Conservation (phyloP, 805 yeast genomes). For the Schwanniomyces vanrijiae region DNA sequence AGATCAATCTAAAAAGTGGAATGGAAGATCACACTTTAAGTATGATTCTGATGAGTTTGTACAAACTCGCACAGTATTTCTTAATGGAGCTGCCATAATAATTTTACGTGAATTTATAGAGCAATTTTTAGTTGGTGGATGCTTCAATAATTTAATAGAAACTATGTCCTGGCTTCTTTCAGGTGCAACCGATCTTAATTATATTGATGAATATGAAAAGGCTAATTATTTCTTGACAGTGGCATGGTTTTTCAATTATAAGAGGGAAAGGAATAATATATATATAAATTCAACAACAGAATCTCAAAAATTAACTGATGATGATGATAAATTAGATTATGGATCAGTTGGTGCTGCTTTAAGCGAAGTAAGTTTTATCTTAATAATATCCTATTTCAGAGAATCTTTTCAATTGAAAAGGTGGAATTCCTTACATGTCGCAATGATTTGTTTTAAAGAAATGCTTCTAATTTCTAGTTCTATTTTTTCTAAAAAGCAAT, state of each 20-base stretch:
- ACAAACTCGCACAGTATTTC: constrained; percentile 22
- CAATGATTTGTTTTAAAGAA: constrained; percentile 65
- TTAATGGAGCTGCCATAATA: constrained; percentile 23
- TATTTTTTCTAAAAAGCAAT: constrained; percentile 31
- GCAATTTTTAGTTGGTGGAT: constrained; percentile 61
- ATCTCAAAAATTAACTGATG: constrained; percentile 12
- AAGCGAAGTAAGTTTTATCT: constrained; percentile 58
- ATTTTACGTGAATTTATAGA: constrained; percentile 50
- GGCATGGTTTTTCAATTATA: constrained; percentile 77
- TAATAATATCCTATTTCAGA: constrained; percentile 48
- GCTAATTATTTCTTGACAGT: constrained; percentile 55
- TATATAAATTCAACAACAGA: constrained; percentile 7
- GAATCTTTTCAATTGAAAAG: constrained; percentile 42
- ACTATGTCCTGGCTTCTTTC: constrained; percentile 45
- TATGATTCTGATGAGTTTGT: constrained; percentile 43
- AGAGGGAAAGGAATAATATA: constrained; percentile 34
- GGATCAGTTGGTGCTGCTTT: constrained; percentile 56
- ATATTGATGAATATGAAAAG: constrained; percentile 35
- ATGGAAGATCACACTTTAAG: constrained; percentile 35
- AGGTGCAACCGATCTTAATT: constrained; percentile 27
- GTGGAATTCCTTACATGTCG: constrained; percentile 67
- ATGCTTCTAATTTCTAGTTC: constrained; percentile 50
- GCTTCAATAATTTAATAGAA: constrained; percentile 66
- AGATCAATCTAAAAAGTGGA: constrained; percentile 71
- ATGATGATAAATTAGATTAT: constrained; percentile 31